A percentile compares a stretch with the other conserved stretches of the same genome.
phyloP scores from a whole-genome alignment of 768 basidiomycete genomes.

The Suillus hirtellus region DNA sequence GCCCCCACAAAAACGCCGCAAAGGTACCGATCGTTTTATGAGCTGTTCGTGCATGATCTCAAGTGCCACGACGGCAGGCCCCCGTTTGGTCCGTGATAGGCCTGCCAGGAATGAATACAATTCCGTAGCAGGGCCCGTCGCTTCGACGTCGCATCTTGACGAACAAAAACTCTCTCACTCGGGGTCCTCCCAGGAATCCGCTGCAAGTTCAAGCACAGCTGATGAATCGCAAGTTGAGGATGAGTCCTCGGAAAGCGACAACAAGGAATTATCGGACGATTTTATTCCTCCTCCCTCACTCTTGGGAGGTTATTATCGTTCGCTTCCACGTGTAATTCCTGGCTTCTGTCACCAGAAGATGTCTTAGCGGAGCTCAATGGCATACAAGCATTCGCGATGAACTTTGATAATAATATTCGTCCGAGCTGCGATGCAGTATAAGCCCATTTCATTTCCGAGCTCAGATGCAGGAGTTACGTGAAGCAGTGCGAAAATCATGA shows the following conservation, averaged over 20 bases:
- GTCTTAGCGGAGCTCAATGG: neutral
- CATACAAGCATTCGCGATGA: neutral
- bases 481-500: neutral
- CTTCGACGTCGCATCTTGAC: neutral
- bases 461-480: neutral
- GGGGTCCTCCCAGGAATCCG: neutral
- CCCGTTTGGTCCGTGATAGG: neutral
- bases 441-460: slow-evolving; percentile 1
- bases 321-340: neutral
- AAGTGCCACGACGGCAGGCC: neutral
- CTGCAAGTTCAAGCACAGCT: neutral
- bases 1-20: neutral
- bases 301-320: neutral
- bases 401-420: neutral
- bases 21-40: neutral
- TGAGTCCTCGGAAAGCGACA: neutral
- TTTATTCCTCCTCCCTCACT: neutral
- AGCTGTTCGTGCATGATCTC: neutral
- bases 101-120: neutral
- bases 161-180: neutral
- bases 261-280: neutral
- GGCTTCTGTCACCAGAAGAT: neutral
- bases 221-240: neutral
- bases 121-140: neutral
- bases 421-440: neutral